phyloP scores from a whole-genome alignment of 2,329 filamentous ascomycete genomes.

The Fonsecaea monophora region DNA sequence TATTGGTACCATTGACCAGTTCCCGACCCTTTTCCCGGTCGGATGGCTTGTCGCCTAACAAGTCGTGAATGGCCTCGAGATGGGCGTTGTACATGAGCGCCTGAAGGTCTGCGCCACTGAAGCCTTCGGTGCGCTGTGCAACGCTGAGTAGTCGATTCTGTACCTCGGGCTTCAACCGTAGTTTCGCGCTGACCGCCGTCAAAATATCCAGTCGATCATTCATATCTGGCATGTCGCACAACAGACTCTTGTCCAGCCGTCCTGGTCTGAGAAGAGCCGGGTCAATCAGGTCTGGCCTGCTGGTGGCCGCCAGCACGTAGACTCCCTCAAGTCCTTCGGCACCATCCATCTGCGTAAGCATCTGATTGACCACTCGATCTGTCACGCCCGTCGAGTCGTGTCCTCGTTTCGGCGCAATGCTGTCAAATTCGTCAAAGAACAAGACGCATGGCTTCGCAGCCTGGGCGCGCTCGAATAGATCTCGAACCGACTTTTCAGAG shows the following conservation, averaged over 20 bases:
- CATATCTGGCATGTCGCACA: slow-evolving; percentile 84
- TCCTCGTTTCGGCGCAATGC: slow-evolving; percentile 93
- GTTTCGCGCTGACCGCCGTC: slow-evolving; percentile 78
- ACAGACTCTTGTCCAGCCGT: slow-evolving; percentile 86
- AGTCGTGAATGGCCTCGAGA: slow-evolving; percentile 93
- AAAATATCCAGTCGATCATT: slow-evolving; percentile 90
- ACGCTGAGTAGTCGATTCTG: slow-evolving; percentile 72
- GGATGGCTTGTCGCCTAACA: slow-evolving; percentile 67
- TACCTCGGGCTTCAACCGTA: slow-evolving; percentile 74
- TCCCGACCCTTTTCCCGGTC: slow-evolving; percentile 40
- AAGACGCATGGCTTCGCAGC: slow-evolving; percentile 92
- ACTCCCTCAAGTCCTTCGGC: slow-evolving; percentile 94
- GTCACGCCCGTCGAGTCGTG: slow-evolving; percentile 99
- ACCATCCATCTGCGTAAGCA: slow-evolving; percentile 98
- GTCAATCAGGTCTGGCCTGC: slow-evolving; percentile 91
- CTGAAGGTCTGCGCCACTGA: slow-evolving; percentile 92
- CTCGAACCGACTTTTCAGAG: slow-evolving; percentile 92
- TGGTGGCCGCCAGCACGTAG: slow-evolving; percentile 94
- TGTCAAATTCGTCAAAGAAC: slow-evolving; percentile 99
- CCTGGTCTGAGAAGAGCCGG: slow-evolving; percentile 90
- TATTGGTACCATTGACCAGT: slow-evolving; percentile 31
- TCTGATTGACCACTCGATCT: slow-evolving; percentile 96
- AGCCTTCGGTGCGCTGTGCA: slow-evolving; percentile 81
- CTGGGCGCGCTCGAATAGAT: slow-evolving; percentile 90
- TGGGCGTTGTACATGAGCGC: slow-evolving; percentile 96